Evolutionary conservation across 2,329 filamentous ascomycete species (phyloP), one percentile per base, ranked within the genome.

Genomic region (Botrytis paeoniae): DNA sequence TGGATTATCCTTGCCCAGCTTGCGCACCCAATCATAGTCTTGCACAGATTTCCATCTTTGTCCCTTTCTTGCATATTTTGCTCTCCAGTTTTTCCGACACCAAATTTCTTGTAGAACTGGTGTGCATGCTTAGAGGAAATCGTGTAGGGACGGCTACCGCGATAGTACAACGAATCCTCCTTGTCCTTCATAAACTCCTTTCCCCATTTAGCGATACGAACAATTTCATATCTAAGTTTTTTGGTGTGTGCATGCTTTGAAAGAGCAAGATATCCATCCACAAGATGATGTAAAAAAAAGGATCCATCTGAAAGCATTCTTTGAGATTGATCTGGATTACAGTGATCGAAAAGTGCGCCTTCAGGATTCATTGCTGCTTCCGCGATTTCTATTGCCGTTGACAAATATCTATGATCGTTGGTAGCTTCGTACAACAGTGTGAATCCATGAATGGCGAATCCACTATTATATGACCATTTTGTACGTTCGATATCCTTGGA

Each of bases 391-490:
- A 72, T 54, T 32, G 76, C 75, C 5, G 54, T 72, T 20, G 72
- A 57, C n/a, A 76, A 25, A 65, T 76, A 51, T 1, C 71, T 69
- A 6, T 32, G 63, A 8, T 73, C 61, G 6, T 69, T 51, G 3
- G 74, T 75, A 2, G 70, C 48, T 32, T 75, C 70, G 41, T 66
- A 75, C 4, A 76, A 70, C 18, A 77, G 65, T 0, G 70, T 69
- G 48, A 76, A 76, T 2, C 74, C 74, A 39, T 77, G 76, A 43
- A 77, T 76, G 6, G 73, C 75, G 18, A 77, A 76, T 14, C 75
- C 76, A 29, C 66, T 75, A 43, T 77, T 77, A 57, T 76, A 77
- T 3, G 73, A 75, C 76, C 76, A 77, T 65, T 76, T 77, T 73
- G 70, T 76, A 39, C 72, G 74, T 35, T 76, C 74, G 32, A 76